Evolutionary conservation across 1,284 basidiomycete genomes (phyloP).

Genomic region (Trichosporon sp.): DNA sequence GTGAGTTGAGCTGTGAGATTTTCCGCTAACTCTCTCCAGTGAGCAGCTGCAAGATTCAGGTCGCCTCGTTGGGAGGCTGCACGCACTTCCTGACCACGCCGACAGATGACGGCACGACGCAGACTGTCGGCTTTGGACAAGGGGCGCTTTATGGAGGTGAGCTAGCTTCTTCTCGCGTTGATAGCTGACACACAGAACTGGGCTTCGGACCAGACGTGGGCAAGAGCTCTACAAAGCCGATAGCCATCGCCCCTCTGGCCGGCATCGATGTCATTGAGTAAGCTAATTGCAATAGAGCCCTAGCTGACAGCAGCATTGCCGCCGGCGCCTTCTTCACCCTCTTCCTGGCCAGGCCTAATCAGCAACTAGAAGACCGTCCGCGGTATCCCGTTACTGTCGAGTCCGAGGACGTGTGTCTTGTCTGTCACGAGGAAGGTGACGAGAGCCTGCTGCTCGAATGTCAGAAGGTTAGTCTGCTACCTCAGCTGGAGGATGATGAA

Average conservation of each 20-base stretch:
- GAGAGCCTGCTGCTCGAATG: conserved; percentile 69
- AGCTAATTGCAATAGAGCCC: conserved; percentile 26
- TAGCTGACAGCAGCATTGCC: conserved; percentile 57
- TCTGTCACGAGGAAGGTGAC: conserved; percentile 64
- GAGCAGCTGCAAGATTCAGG: conserved; percentile 66
- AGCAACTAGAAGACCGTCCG: conserved; percentile 62
- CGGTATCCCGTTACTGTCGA: conserved; percentile 68
- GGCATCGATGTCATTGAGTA: conserved; percentile 74
- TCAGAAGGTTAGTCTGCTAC: conserved; percentile 61
- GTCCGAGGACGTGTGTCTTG: conserved; percentile 63
- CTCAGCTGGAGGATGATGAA: neutral
- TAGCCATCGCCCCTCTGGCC: conserved; percentile 61
- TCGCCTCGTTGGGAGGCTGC: conserved; percentile 74
- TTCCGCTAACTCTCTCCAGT: neutral
- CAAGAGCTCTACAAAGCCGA: conserved; percentile 83
- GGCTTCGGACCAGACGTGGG: conserved; percentile 72
- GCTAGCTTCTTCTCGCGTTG: conserved; percentile 41
- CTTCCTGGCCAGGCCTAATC: conserved; percentile 66
- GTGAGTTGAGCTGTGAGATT: neutral
- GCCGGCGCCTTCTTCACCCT: conserved; percentile 79
- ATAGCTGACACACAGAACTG: conserved; percentile 55
- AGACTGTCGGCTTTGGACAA: conserved; percentile 48
- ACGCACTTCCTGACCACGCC: conserved; percentile 75
- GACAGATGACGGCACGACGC: conserved; percentile 53
- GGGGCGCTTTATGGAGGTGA: conserved; percentile 15